These are phyloP conservation scores for Rhizoclosmatium globosum DNA, from an alignment of 192 early-diverging fungal genomes.

Conservation along the genomic window DNA sequence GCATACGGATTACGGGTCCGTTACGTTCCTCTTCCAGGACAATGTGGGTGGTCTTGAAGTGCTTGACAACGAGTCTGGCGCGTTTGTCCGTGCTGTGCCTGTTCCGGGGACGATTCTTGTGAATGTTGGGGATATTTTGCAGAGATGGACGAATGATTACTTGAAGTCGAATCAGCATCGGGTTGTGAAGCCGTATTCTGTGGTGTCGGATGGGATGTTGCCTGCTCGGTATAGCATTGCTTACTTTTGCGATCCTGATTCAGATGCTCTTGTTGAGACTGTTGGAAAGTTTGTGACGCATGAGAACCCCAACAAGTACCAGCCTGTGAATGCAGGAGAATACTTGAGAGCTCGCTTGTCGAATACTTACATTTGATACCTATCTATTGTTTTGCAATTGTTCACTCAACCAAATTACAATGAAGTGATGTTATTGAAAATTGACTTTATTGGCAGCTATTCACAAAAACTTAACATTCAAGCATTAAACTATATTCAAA, in stretches of 20 bases:
- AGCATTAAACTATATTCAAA: too few species aligned
- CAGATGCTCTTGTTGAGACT: constrained; percentile 9
- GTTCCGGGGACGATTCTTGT: constrained; percentile 60
- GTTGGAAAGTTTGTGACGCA: constrained; percentile 21
- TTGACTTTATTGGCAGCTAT: too few species aligned
- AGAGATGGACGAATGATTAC: constrained; percentile 63
- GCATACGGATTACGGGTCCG: constrained; percentile 57
- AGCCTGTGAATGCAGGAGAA: constrained; percentile 20
- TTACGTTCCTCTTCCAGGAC: constrained; percentile 63
- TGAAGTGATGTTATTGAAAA: too few species aligned
- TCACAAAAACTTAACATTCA: too few species aligned
- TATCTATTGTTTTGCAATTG: neutral
- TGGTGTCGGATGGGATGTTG: constrained; percentile 3
- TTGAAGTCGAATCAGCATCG: constrained; percentile 59
- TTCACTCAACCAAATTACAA: too few species aligned
- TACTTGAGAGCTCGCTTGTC: constrained; percentile 28
- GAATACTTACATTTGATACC: constrained; percentile 29
- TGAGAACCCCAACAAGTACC: constrained; percentile 20
- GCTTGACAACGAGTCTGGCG: neutral
- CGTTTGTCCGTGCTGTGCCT: constrained; percentile 60
- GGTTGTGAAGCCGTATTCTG: constrained; percentile 49
- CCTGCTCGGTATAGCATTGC: constrained; percentile 33
- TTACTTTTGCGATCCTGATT: constrained; percentile 39
- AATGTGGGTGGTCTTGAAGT: constrained; percentile 60
- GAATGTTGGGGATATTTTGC: constrained; percentile 66